Evolutionary conservation across 768 basidiomycete species (phyloP), one percentile per base, ranked within the genome.

Genomic region (Kondoa subrosea): DNA sequence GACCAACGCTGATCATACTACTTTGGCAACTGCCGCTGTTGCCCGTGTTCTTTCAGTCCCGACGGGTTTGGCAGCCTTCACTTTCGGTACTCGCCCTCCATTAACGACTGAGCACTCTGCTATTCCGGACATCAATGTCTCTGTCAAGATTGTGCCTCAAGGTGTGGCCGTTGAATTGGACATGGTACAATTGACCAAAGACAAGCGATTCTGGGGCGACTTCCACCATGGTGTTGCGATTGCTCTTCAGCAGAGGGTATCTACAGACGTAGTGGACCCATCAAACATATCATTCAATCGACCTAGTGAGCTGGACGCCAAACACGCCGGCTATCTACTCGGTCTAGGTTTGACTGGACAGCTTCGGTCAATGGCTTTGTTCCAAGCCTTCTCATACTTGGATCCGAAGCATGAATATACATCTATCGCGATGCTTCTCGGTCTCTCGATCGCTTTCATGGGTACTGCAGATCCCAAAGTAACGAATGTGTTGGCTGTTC

Each of bases 171-270:
- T 74, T 4, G 64, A 72, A 3, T 66, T 74, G 56, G 67, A 69
- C 40, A 69, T 66, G 66, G 70, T 73, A 1, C 30, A 34, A 21
- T 65, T 72, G 3, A 71, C 66, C 15, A 72, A 78, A 0, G 92
- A 96, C 57, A 85, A 85, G 32, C 77, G 83, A 3, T 83, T 81
- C 64, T 99, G 93, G 95, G 91, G 89, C n/a, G 88, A 92, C 69
- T 99, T 99, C 77, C 91, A 97, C 77, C 91, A 93, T 71, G 95
- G 95, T 12, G 93, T 95, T 0, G 90, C 91, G 4, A 88, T 90
- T 2, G 95, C 87, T 1, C 77, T 99, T 57, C 85, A 89, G 4
- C 84, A 96, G 63, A 85, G 87, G 0, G 84, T 88, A 0, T 81
- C 83, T n/a, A 83, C 86, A 8, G 77, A 80, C 61, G 84, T 84